Base-by-base conservation (phyloP, 768 basidiomycete genomes). In the Kwoniella pini region DNA sequence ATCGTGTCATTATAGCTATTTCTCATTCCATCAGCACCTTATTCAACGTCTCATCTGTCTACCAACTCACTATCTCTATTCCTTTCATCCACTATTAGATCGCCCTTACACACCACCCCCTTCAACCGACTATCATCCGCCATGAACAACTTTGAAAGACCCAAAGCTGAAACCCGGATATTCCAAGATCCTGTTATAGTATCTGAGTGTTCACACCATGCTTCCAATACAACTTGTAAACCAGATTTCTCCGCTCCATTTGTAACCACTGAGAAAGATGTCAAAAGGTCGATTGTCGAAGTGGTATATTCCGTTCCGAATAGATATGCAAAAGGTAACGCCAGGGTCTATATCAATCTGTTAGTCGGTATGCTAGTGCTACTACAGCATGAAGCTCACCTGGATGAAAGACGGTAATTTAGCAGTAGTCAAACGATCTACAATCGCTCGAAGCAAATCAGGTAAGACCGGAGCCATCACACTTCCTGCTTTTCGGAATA, bases 171-270 rank as follows among this genome's bases (percentile, higher is more conserved):
- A 69, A 95, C 84, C 30, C 91, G 85, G 3, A 86, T 85, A 10
- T 91, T 87, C 94, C 95, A 98, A 78, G 88, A 91, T 28, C 96
- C 94, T 72, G 92, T 91, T 83, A 98, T 90, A 4, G 88, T 91
- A 77, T 91, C 89, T 12, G 88, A 87, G 69, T 93, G 94, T 76
- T 99, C 95, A 71, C 89, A 90, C 95, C 94, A 97, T 0, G 89
- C 87, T 56, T 87, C 85, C 26, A 98, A 83, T n/a, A 99, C 82
- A 46, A 97, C 84, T 62, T 93, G 87, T n/a, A 97, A 83, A 0
- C 85, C 90, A 0, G 83, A 82, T 27, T 85, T 83, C 15, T 48
- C 54, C 3, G 15, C 30, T 21, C 83, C 85, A 44, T 84, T 80
- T 7, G 63, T 43, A 10, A 59, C 28, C 1, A 87, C 81, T 12